phyloP scores from a whole-genome alignment of 2,329 filamentous ascomycete species.

The Aspergillus brunneoviolaceus region DNA sequence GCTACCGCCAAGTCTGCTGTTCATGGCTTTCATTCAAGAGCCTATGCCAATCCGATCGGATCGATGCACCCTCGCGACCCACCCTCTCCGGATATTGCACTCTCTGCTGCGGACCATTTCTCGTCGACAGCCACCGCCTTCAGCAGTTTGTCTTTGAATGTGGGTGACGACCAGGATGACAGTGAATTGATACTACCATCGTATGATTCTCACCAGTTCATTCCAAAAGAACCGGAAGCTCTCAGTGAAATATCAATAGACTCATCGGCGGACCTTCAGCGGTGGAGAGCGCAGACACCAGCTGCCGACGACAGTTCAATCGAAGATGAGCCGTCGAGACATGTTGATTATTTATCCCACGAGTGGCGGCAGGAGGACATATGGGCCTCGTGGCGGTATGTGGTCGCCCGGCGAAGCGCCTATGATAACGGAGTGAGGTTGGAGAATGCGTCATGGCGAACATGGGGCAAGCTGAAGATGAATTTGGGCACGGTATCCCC shows the following conservation, averaged over 20 bases:
- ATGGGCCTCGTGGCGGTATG: constrained; percentile 95
- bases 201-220: constrained; percentile 47
- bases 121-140: constrained; percentile 40
- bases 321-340: constrained; percentile 71
- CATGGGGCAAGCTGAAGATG: constrained; percentile 92
- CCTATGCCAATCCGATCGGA: constrained; percentile 27
- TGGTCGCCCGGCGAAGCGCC: constrained; percentile 73
- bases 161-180: constrained; percentile 26
- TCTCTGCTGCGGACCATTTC: constrained; percentile 28
- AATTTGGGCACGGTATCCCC: constrained; percentile 83
- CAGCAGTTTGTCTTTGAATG: constrained; percentile 39
- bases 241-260: constrained; percentile 24
- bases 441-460: constrained; percentile 96
- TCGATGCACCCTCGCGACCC: constrained; percentile 38
- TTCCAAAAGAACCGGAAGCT: constrained; percentile 44
- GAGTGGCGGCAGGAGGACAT: constrained; percentile 95
- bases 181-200: constrained; percentile 45
- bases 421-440: constrained; percentile 79
- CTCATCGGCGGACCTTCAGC: constrained; percentile 48
- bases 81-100: constrained; percentile 39
- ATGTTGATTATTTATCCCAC: constrained; percentile 94
- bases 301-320: constrained; percentile 80
- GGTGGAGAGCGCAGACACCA: constrained; percentile 59
- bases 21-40: constrained; percentile 26
- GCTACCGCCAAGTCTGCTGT: constrained; percentile 28